A percentile compares a stretch with the other conserved stretches of the same genome.
Evolutionary conservation across 1,139 yeast species (phyloP).

Genomic region (Diutina rugosa): DNA sequence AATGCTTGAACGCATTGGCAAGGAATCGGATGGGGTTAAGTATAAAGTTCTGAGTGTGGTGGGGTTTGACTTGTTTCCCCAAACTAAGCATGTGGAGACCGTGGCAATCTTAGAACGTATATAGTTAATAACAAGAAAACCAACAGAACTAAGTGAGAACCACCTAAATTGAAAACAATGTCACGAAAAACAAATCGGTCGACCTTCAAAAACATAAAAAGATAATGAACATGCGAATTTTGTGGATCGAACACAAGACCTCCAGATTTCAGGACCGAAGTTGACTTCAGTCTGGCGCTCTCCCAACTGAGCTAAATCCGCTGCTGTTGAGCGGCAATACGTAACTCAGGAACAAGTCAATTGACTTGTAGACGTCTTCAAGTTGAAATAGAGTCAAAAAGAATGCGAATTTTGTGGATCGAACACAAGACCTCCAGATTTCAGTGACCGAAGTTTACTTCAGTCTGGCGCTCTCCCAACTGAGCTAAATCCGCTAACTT

Average conservation of each 20-base stretch:
- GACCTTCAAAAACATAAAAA: background rate
- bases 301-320: slow-evolving; percentile 2
- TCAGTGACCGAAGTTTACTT: slow-evolving; percentile 1
- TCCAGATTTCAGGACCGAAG: background rate
- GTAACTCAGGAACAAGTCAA: background rate
- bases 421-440: slow-evolving; percentile 1
- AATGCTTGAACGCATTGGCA: slow-evolving; percentile 14
- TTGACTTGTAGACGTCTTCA: background rate
- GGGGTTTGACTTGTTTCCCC: slow-evolving; percentile 38
- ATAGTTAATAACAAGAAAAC: background rate
- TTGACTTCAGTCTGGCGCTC: slow-evolving; percentile 1
- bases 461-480: slow-evolving; percentile 2
- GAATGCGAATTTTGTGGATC: slow-evolving; percentile 1
- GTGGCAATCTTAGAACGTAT: slow-evolving; percentile 22
- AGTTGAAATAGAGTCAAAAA: background rate
- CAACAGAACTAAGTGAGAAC: background rate
- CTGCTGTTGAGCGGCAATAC: background rate
- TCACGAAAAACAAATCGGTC: too few relatives aligned
- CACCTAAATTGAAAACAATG: too few relatives aligned
- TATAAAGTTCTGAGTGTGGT: slow-evolving; percentile 20
- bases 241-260: slow-evolving; percentile 2
- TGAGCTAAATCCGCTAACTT: background rate
- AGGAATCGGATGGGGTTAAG: slow-evolving; percentile 5
- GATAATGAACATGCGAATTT: background rate
- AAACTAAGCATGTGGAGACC: slow-evolving; percentile 34